phyloP scores from a whole-genome alignment of 2,329 filamentous ascomycete genomes.

The Claviceps spartinae region DNA sequence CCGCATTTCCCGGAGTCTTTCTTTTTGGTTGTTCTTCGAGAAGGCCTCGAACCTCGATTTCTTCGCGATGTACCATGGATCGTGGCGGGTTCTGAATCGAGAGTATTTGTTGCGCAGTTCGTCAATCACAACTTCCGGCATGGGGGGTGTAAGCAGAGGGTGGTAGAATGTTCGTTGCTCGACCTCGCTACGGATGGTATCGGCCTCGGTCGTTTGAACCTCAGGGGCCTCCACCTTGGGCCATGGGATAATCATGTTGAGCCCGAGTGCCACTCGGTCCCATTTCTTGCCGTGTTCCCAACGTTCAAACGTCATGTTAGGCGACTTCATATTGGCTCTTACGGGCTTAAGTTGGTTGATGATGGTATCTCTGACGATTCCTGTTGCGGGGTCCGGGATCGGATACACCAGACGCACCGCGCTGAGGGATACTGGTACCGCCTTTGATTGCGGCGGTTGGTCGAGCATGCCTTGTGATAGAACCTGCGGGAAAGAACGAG shows the following conservation, averaged over 20 bases:
- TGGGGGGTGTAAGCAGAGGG: constrained; percentile 62
- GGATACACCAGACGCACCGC: constrained; percentile 73
- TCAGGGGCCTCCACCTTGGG: constrained; percentile 41
- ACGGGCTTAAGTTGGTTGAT: constrained; percentile 54
- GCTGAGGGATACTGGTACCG: constrained; percentile 47
- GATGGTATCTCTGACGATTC: constrained; percentile 57
- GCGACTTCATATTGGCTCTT: constrained; percentile 31
- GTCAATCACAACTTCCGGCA: constrained; percentile 66
- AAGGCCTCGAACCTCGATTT: constrained; percentile 45
- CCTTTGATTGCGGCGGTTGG: constrained; percentile 15
- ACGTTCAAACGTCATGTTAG: constrained; percentile 27
- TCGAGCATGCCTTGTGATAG: constrained; percentile 19
- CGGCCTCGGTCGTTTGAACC: constrained; percentile 41
- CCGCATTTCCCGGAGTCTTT: constrained; percentile 27
- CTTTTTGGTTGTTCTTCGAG: constrained; percentile 20
- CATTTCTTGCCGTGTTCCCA: constrained; percentile 29
- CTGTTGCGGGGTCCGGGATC: constrained; percentile 51
- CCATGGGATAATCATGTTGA: constrained; percentile 66
- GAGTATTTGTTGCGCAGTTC: constrained; percentile 78
- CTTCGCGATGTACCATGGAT: constrained; percentile 54
- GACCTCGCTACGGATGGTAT: constrained; percentile 65
- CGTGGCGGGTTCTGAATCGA: constrained; percentile 68
- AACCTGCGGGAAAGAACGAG: constrained; percentile 10
- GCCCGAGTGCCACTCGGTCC: constrained; percentile 52
- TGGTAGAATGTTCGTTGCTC: constrained; percentile 66